phyloP scores from a whole-genome alignment of 140 eudicot species.

The Bidens hawaiensis region DNA sequence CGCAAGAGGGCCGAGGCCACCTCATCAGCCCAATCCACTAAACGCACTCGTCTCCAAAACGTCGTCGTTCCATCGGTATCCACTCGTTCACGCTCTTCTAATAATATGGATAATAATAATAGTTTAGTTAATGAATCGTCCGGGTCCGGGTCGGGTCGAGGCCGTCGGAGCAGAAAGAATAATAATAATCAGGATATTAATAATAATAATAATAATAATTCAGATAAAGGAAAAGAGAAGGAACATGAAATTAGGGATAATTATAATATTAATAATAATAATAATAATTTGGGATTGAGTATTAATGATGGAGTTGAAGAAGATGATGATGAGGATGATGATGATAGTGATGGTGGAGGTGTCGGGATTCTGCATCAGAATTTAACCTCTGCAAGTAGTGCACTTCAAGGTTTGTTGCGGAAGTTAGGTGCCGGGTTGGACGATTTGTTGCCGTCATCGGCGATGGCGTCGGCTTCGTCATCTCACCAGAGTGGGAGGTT shows the following conservation, averaged over 20 bases:
- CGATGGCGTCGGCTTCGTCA: conserved; percentile 86
- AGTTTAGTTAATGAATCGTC: conserved; percentile 37
- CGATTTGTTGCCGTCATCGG: conserved; percentile 86
- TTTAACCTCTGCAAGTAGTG: conserved; percentile 89
- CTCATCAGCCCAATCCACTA: conserved; percentile 92
- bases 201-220: conserved; percentile 38
- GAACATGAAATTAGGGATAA: conserved; percentile 66
- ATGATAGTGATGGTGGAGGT: conserved; percentile 60
- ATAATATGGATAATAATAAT: conserved; percentile 38
- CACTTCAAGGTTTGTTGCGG: conserved; percentile 82
- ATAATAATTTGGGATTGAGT: conserved; percentile 46
- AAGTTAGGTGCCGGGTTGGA: conserved; percentile 95
- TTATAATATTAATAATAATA: conserved; percentile 28
- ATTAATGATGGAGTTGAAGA: conserved; percentile 26
- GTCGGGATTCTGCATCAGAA: conserved; percentile 85
- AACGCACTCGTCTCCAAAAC: conserved; percentile 86
- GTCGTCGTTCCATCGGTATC: conserved; percentile 22
- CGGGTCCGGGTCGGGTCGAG: no score
- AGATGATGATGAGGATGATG: conserved; percentile 50
- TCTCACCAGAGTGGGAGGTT: conserved; percentile 92
- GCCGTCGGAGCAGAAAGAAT: background rate
- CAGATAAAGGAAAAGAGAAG: conserved; percentile 82
- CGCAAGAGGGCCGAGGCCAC: conserved; percentile 99
- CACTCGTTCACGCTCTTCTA: conserved; percentile 39
- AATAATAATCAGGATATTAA: no score